A percentile compares a stretch with the other conserved stretches of the same genome.
Conservation (phyloP, 257 asterid species). For the Mitragyna speciosa region DNA sequence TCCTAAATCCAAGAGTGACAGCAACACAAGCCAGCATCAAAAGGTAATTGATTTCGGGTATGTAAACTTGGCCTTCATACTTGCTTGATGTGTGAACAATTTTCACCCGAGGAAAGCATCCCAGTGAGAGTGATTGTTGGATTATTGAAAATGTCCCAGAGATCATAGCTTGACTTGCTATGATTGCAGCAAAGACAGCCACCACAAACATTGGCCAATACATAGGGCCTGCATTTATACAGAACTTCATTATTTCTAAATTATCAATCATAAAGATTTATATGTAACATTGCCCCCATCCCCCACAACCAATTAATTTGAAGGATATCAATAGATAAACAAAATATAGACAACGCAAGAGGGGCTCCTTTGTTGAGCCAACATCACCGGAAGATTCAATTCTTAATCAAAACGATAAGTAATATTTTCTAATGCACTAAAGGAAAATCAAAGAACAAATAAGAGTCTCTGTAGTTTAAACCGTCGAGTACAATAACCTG, state of each 20-base stretch:
- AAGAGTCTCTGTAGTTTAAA: too few species aligned
- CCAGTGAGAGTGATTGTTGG: constrained; percentile 52
- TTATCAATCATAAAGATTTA: background rate
- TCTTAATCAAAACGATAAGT: too few species aligned
- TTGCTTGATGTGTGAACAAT: constrained; percentile 51
- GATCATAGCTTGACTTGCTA: constrained; percentile 67
- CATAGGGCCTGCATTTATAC: constrained; percentile 28
- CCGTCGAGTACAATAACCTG: too few species aligned
- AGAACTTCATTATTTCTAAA: background rate
- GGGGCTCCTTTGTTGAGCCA: background rate
- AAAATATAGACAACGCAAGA: constrained; percentile 16
- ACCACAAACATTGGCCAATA: constrained; percentile 66
- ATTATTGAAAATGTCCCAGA: constrained; percentile 58
- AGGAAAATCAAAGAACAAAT: too few species aligned
- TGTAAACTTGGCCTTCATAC: constrained; percentile 50
- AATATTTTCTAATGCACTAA: too few species aligned
- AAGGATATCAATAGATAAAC: too few species aligned
- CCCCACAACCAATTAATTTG: constrained; percentile 25
- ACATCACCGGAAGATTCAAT: too few species aligned
- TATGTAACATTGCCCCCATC: constrained; percentile 41
- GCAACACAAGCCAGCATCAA: constrained; percentile 54
- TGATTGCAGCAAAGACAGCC: constrained; percentile 46
- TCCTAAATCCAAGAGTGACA: constrained; percentile 46
- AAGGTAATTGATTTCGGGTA: constrained; percentile 53
- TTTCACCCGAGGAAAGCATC: constrained; percentile 57